phyloP scores from a whole-genome alignment of 1,139 yeast genomes.

The Kodamaea fungicola region DNA sequence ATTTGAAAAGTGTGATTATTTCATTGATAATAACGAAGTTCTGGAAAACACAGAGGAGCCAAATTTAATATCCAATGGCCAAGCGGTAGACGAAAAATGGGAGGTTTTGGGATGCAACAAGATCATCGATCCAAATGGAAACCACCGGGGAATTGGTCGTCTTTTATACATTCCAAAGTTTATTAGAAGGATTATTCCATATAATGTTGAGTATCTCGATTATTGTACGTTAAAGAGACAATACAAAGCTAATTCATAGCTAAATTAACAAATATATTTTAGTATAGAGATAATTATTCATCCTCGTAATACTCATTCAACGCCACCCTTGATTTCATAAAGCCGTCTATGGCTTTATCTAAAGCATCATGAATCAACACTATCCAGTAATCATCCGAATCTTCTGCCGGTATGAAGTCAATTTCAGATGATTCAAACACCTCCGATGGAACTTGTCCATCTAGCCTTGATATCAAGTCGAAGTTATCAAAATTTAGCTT shows the following conservation, averaged over 20 bases:
- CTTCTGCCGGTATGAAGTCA: conserved; percentile 13
- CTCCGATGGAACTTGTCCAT: background rate
- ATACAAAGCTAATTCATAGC: too few species aligned
- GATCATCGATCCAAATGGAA: conserved; percentile 47
- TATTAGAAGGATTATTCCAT: conserved; percentile 19
- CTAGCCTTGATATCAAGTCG: conserved; percentile 11
- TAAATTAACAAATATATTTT: background rate
- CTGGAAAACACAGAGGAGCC: conserved; percentile 30
- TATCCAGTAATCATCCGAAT: conserved; percentile 46
- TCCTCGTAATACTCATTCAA: conserved; percentile 58
- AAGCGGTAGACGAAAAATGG: conserved; percentile 32
- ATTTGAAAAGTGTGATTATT: conserved; percentile 52
- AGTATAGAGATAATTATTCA: conserved; percentile 14
- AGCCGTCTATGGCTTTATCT: conserved; percentile 54
- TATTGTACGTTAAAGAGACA: conserved; percentile 37
- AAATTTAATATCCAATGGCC: conserved; percentile 13
- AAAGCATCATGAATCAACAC: conserved; percentile 52
- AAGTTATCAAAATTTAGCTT: conserved; percentile 44
- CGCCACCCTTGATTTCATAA: conserved; percentile 52
- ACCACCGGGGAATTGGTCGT: conserved; percentile 42
- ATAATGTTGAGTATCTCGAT: conserved; percentile 38
- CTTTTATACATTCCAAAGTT: conserved; percentile 42
- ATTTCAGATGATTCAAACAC: conserved; percentile 6
- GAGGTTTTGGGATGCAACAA: conserved; percentile 36
- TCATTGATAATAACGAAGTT: conserved; percentile 50